Conservation (phyloP, 345 rosid genomes). For the Rhizophora mangle region DNA sequence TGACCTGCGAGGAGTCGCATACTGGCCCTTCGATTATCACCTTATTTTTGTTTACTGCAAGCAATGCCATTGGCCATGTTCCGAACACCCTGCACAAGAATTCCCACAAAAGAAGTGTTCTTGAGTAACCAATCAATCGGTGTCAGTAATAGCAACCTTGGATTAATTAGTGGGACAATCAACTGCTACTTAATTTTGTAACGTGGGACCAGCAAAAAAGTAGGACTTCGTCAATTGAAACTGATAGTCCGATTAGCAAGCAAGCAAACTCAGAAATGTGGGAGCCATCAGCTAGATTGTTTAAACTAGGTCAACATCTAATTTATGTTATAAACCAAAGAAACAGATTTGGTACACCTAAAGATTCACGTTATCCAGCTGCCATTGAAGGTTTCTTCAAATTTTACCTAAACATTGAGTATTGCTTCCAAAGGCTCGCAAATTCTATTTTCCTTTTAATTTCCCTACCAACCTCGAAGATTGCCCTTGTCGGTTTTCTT, state of each 20-base stretch:
- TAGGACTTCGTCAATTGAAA: too few species aligned
- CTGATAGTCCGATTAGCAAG: too few species aligned
- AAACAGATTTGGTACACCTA: constrained; percentile 1
- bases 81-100: constrained; percentile 65
- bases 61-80: constrained; percentile 81
- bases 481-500: too few species aligned
- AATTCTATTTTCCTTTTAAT: too few species aligned
- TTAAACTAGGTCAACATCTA: too few species aligned
- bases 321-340: not conserved
- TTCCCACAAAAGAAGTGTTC: not conserved
- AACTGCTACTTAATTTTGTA: too few species aligned
- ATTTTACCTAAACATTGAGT: not conserved
- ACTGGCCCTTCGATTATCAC: constrained; percentile 79
- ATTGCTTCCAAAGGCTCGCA: not conserved
- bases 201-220: too few species aligned
- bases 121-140: not conserved
- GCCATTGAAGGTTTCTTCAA: not conserved
- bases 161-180: too few species aligned
- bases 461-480: too few species aligned
- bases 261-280: too few species aligned
- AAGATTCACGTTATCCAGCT: not conserved
- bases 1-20: constrained; percentile 71
- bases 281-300: too few species aligned
- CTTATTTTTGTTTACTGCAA: constrained; percentile 55
- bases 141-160: too few species aligned